phyloP scores from a whole-genome alignment of 805 yeast genomes.

The Naumovozyma castellii region DNA sequence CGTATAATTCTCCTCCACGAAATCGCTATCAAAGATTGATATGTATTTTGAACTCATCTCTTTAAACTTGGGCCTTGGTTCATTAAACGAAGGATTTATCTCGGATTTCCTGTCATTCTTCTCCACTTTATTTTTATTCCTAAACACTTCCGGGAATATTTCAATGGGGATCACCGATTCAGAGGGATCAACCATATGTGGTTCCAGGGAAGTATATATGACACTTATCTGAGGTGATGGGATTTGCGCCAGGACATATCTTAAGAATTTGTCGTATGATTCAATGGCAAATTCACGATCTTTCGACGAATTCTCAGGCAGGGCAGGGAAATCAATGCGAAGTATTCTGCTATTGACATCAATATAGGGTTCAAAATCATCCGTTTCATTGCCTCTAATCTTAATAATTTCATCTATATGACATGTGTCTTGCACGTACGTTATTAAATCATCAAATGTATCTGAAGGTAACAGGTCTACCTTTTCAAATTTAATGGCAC shows the following conservation, averaged over 20 bases:
- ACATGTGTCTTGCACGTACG: slow-evolving; percentile 17
- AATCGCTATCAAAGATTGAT: slow-evolving; percentile 18
- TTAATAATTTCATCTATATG: slow-evolving; percentile 15
- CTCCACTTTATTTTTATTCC: slow-evolving; percentile 44
- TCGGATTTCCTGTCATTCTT: slow-evolving; percentile 36
- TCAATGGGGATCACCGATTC: slow-evolving; percentile 22
- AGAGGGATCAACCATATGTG: slow-evolving; percentile 17
- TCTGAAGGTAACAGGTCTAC: slow-evolving; percentile 23
- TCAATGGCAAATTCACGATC: slow-evolving; percentile 29
- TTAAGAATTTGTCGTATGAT: slow-evolving; percentile 39
- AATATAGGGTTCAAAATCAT: slow-evolving; percentile 45
- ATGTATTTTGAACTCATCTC: slow-evolving; percentile 9
- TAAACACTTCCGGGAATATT: slow-evolving; percentile 49
- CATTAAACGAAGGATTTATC: slow-evolving; percentile 27
- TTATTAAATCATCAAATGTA: slow-evolving; percentile 14
- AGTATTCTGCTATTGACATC: slow-evolving; percentile 60
- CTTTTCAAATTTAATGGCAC: slow-evolving; percentile 51
- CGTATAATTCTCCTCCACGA: slow-evolving; percentile 15
- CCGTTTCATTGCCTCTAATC: slow-evolving; percentile 31
- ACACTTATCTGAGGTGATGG: slow-evolving; percentile 69
- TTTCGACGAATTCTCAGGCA: slow-evolving; percentile 34
- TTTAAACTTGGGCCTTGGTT: slow-evolving; percentile 25
- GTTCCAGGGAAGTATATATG: slow-evolving; percentile 40
- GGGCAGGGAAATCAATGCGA: slow-evolving; percentile 44
- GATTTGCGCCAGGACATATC: slow-evolving; percentile 50